Percentiles rank a stretch among this genome's conserved stretches.
These are phyloP conservation scores for Didymella glomerata DNA, from an alignment of 2,329 filamentous ascomycete genomes.

Conservation along the genomic window DNA sequence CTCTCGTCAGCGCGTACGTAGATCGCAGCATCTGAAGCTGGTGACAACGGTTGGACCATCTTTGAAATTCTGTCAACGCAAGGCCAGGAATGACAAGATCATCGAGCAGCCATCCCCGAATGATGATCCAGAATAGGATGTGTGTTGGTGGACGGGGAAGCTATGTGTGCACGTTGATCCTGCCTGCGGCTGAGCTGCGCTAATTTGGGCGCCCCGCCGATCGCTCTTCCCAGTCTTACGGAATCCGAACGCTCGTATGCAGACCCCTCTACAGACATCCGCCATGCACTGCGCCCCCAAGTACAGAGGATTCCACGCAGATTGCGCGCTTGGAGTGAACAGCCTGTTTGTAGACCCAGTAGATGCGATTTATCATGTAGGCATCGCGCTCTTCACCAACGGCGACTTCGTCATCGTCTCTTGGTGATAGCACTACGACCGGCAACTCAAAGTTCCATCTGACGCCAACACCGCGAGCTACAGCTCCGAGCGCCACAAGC, in stretches of 20 bases:
- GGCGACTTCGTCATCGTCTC: neutral
- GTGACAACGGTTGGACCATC: neutral
- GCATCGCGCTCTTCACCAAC: neutral
- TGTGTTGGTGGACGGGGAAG: conserved; percentile 4
- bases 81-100: neutral
- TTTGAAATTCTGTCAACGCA: neutral
- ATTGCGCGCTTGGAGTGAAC: conserved; percentile 7
- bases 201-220: conserved; percentile 18
- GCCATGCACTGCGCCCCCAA: conserved; percentile 17
- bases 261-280: conserved; percentile 12
- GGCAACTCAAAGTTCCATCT: conserved; percentile 16
- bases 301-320: conserved; percentile 5
- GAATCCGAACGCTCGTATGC: conserved; percentile 16
- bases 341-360: conserved; percentile 3
- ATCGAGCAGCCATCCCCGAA: neutral
- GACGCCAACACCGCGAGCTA: conserved; percentile 14
- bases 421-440: conserved; percentile 3
- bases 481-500: conserved; percentile 18
- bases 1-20: conserved; percentile 1
- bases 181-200: conserved; percentile 19
- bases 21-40: neutral
- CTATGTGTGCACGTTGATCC: conserved; percentile 12
- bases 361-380: conserved; percentile 5
- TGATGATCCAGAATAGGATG: neutral
- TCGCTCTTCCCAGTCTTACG: conserved; percentile 16